These are phyloP conservation scores for grape (Vitis vinifera) DNA, from an alignment of 164 flowering plant species.

Conservation along the genomic window DNA sequence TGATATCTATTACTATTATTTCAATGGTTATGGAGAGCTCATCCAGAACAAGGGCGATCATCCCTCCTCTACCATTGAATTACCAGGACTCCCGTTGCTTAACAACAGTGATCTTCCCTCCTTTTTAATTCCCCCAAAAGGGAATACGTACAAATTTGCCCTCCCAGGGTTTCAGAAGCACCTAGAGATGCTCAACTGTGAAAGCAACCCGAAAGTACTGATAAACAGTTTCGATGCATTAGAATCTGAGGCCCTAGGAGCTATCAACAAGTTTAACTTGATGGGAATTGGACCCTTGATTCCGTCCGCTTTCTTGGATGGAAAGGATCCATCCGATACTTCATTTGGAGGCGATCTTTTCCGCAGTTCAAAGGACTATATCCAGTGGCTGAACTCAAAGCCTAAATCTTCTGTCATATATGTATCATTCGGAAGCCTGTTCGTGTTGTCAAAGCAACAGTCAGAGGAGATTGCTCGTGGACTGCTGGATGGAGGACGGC, in stretches of 20 bases:
- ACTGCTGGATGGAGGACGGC: slow-evolving; percentile 20
- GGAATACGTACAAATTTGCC: background rate
- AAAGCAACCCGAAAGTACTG: slow-evolving; percentile 24
- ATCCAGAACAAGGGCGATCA: background rate
- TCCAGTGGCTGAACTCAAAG: slow-evolving; percentile 45
- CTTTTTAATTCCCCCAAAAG: background rate
- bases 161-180: slow-evolving; percentile 7
- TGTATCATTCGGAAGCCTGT: slow-evolving; percentile 44
- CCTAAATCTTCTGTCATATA: slow-evolving; percentile 37
- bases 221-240: slow-evolving; percentile 42
- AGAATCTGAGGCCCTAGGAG: slow-evolving; percentile 33
- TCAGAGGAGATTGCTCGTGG: slow-evolving; percentile 38
- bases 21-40: background rate
- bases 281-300: slow-evolving; percentile 49
- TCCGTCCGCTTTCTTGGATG: slow-evolving; percentile 39
- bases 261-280: slow-evolving; percentile 22
- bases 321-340: slow-evolving; percentile 20
- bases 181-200: slow-evolving; percentile 8
- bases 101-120: slow-evolving; percentile 3
- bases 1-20: slow-evolving; percentile 1
- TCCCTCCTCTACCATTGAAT: too few species aligned
- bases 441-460: slow-evolving; percentile 22
- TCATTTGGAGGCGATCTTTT: slow-evolving; percentile 35
- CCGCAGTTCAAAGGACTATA: slow-evolving; percentile 14
- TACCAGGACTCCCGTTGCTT: slow-evolving; percentile 5